phyloP scores from a whole-genome alignment of 345 rosid species.

The Durio zibethinus region DNA sequence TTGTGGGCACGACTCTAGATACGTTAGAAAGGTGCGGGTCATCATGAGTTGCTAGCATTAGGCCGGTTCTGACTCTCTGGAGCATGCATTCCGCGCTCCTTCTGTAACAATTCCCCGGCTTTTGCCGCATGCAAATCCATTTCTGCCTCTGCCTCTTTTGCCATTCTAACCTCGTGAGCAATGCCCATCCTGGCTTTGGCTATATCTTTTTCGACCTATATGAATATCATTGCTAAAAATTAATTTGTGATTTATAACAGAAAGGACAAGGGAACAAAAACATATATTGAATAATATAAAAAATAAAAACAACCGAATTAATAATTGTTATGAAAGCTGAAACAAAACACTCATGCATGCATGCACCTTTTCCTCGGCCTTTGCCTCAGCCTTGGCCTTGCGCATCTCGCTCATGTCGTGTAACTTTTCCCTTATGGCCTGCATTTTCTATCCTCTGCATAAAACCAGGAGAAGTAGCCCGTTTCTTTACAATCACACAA shows the following conservation, averaged over 20 bases:
- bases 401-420: conserved; percentile 37
- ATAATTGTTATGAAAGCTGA: no score
- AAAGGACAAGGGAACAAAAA: not conserved
- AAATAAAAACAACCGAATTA: not conserved
- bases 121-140: conserved; percentile 49
- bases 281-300: no score
- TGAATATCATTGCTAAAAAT: no score
- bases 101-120: conserved; percentile 28
- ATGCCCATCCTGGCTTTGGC: conserved; percentile 41
- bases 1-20: not conserved
- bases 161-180: conserved; percentile 54
- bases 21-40: not conserved
- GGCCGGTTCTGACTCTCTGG: no score
- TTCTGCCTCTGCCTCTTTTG: conserved; percentile 51
- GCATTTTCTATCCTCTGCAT: conserved; percentile 27
- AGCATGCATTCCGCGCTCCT: conserved; percentile 24
- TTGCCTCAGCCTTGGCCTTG: conserved; percentile 52
- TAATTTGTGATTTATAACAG: not conserved
- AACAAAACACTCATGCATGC: not conserved
- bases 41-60: not conserved
- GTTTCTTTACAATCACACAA: not conserved
- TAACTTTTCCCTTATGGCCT: conserved; percentile 48
- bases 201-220: conserved; percentile 43
- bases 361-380: conserved; percentile 45
- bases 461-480: not conserved